phyloP scores from a whole-genome alignment of 1,284 basidiomycete genomes.

The Austroboletus niveus region DNA sequence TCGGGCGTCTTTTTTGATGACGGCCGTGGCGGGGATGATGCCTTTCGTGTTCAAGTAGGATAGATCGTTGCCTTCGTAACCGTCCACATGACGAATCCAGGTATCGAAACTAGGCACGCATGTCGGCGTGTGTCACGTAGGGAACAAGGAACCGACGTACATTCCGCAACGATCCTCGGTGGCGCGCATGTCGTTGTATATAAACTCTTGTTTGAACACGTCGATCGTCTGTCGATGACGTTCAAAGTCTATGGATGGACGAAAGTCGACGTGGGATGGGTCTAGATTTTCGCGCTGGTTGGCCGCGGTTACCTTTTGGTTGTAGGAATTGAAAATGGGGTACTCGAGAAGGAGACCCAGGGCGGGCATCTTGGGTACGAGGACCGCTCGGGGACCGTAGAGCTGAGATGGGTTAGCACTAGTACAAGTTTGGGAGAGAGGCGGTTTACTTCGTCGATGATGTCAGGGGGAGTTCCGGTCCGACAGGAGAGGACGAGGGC shows the following conservation, averaged over 20 bases:
- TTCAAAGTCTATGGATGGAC: conserved; percentile 72
- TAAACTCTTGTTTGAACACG: conserved; percentile 79
- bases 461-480: conserved; percentile 67
- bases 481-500: conserved; percentile 78
- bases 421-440: not conserved
- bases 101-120: conserved; percentile 59
- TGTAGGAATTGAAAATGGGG: conserved; percentile 86
- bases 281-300: conserved; percentile 56
- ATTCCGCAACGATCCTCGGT: conserved; percentile 80
- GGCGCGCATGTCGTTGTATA: conserved; percentile 81
- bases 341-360: conserved; percentile 94
- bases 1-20: conserved; percentile 56
- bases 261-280: conserved; percentile 52
- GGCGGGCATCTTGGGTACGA: conserved; percentile 95
- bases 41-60: conserved; percentile 71
- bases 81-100: conserved; percentile 70
- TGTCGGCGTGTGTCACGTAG: no score
- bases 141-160: conserved; percentile 47
- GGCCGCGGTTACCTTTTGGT: conserved; percentile 54
- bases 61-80: conserved; percentile 68
- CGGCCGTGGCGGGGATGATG: conserved; percentile 62
- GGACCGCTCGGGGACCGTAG: conserved; percentile 74
- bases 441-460: conserved; percentile 65
- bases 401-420: conserved; percentile 40
- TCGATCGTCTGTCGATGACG: conserved; percentile 63